phyloP scores from a whole-genome alignment of 202 grass and related monocot genomes.

The Setaria italica region DNA sequence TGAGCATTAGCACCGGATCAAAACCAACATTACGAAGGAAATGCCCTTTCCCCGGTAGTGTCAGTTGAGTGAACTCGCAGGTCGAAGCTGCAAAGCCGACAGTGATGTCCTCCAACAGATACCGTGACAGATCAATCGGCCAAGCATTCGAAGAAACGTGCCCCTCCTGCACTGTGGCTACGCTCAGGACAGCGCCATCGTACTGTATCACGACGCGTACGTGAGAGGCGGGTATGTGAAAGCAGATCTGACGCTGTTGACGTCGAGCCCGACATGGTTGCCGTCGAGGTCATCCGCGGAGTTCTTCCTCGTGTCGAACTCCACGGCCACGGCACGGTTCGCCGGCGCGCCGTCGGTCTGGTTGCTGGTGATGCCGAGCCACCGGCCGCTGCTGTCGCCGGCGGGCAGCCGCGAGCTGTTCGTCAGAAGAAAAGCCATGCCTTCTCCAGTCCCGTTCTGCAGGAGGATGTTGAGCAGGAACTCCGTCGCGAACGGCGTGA shows the following conservation, averaged over 20 bases:
- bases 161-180: background rate
- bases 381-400: slow-evolving; percentile 53
- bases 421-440: slow-evolving; percentile 60
- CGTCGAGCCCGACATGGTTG: slow-evolving; percentile 54
- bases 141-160: rapidly evolving
- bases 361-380: slow-evolving; percentile 47
- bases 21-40: too few relatives aligned
- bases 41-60: too few relatives aligned
- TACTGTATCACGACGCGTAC: background rate
- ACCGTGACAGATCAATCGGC: slow-evolving; percentile 9
- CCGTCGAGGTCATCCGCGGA: slow-evolving; percentile 22
- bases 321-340: slow-evolving; percentile 52
- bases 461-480: slow-evolving; percentile 60
- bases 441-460: slow-evolving; percentile 35
- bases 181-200: background rate
- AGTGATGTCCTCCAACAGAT: slow-evolving; percentile 17
- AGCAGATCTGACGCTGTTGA: slow-evolving; percentile 39
- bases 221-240: background rate
- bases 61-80: slow-evolving; percentile 31
- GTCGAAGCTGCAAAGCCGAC: slow-evolving; percentile 39
- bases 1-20: too few relatives aligned
- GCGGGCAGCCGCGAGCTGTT: slow-evolving; percentile 15
- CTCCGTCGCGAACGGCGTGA: slow-evolving; percentile 36
- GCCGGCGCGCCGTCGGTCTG: slow-evolving; percentile 1
- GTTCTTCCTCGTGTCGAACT: slow-evolving; percentile 67